Base-by-base conservation (phyloP, 371 early-diverging fungal species). In the Lichtheimia ramosa region DNA sequence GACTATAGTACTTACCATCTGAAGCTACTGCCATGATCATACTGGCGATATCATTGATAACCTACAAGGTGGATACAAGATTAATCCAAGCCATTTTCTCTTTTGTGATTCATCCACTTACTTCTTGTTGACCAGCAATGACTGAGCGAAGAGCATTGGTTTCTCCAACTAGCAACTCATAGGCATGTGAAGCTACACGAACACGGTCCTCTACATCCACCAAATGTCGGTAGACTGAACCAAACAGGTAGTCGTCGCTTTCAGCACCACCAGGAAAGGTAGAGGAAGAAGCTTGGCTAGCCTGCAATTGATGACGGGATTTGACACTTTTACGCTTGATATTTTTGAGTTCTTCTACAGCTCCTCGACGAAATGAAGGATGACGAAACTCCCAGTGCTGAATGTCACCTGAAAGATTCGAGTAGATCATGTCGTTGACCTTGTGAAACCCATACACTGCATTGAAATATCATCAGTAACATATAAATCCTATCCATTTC, bases 331-430 rank as follows among this genome's bases (percentile, higher is more conserved):
- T 86, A 48, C 89, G 70, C 65, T 84, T 88, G 57, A 88, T 86
- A 42, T 83, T 77, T 54, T 84, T 83, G 39, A 88, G 71, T 21
- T 82, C 75, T 21, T 71, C 69, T 20, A 83, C 60, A 16, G 79
- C 83, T 2, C 89, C 89, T 56, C 81, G 71, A 43, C 83, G 73
- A 64, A 88, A 88, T 42, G 85, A 77, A 1, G 83, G 83, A 62
- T 88, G 86, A 61, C 80, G 79, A 65, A 88, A 88, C 60, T 88
- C 89, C 89, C 89, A 88, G 16, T 81, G 81, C 56, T 88, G 86
- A 34, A 74, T 81, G 56, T 83, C 82, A 10, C 46, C 16, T 43
- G 72, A 76, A 18, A 83, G 59, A 28, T 81, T 79, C 18, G 83
- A 81, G 53, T 84, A 85, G 55, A 84, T 82, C 64, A 86, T 73